Evolutionary conservation across 2,329 filamentous ascomycete genomes (phyloP), one percentile per base, ranked within the genome.

Genomic region (Cytospora chrysosperma): DNA sequence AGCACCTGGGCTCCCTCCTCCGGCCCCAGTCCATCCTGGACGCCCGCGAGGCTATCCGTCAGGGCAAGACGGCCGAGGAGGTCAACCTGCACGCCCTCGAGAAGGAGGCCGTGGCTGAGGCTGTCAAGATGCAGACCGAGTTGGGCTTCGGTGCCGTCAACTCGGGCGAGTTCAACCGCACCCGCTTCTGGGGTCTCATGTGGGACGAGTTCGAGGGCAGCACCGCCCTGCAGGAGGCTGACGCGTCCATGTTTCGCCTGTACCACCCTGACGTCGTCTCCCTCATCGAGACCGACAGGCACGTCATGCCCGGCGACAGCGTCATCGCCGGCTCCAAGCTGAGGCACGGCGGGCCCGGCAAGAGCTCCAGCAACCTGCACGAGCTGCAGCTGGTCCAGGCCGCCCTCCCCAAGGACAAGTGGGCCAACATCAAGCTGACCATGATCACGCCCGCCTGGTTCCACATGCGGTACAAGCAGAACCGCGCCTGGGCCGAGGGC

Each of bases 81-180:
- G 81, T 78, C 30, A 78, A 78, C 3, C 81, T 93, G 12, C 77
- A 77, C 2, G 78, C 80, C 1, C 75, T 88, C 27, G 90, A 93
- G 75, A 84, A 88, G 70, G 81, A 84, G 72, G 81, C 88, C 40
- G 85, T 92, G 68, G 82, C 81, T 52, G 81, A 89, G 13, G 85
- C 91, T 27, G 86, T 92, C 61, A 82, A 87, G 72, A 78, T 88
- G 64, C 90, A 93, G 79, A 82, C 83, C 61, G 82, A 88, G 62
- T 79, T 89, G 1, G 87, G 89, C 54, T 84, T 89, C 72, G 84
- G 85, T 66, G 86, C 84, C 28, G 80, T 92, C 62, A 89, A 84
- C 50, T 88, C 88, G 69, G 90, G 90, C 72, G 90, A 93, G 76
- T 93, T 88, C 72, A 76, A 76, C 68, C 80, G 81, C 56, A 82